These are phyloP conservation scores for Penicillium polonicum DNA, from an alignment of 2,329 filamentous ascomycete species.

Conservation along the genomic window DNA sequence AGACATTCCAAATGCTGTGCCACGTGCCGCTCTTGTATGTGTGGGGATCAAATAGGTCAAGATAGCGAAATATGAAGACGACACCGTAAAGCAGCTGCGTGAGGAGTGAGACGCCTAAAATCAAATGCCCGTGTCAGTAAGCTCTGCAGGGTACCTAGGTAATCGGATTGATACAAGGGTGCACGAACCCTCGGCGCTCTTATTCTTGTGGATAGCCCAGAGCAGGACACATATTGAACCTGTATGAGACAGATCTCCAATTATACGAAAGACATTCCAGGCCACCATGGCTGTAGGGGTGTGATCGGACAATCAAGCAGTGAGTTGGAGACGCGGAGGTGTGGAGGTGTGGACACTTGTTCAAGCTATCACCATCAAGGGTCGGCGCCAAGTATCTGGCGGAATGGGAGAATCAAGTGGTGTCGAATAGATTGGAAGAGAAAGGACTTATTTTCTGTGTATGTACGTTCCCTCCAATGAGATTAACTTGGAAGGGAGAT, in stretches of 20 bases:
- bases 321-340: neutral
- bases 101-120: constrained; percentile 78
- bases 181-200: constrained; percentile 72
- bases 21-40: constrained; percentile 18
- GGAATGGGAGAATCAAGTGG: neutral
- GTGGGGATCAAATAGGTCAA: constrained; percentile 66
- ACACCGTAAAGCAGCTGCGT: constrained; percentile 81
- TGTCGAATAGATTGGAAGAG: neutral
- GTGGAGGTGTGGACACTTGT: constrained; percentile 1
- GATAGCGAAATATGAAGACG: constrained; percentile 84
- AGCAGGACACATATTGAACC: constrained; percentile 87
- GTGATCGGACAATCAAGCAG: constrained; percentile 2
- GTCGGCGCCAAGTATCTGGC: neutral
- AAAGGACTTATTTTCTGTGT: neutral
- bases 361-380: constrained; percentile 6
- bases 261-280: constrained; percentile 63
- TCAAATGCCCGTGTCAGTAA: constrained; percentile 11
- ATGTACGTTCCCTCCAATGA: neutral
- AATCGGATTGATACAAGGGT: constrained; percentile 2
- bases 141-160: neutral
- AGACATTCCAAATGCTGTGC: constrained; percentile 41
- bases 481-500: neutral
- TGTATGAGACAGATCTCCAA: constrained; percentile 81
- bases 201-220: constrained; percentile 83
- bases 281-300: constrained; percentile 16